These are phyloP conservation scores for Elongisporangium undulatum DNA, from an alignment of 352 stramenopile genomes.

Conservation along the genomic window DNA sequence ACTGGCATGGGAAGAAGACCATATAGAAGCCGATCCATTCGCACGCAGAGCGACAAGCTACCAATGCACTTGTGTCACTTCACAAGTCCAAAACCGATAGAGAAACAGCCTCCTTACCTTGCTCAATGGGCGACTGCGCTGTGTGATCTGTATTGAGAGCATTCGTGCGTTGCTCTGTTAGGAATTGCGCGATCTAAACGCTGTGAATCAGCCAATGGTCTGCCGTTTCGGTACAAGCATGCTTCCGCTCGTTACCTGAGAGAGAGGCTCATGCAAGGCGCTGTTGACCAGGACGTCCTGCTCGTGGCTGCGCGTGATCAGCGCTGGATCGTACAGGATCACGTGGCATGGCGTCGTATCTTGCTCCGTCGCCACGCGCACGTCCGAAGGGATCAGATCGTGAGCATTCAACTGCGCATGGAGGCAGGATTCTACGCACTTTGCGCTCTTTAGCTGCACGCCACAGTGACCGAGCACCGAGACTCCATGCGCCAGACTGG, in stretches of 20 bases:
- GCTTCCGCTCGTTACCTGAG: neutral
- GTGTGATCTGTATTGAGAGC: neutral
- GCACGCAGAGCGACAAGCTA: neutral
- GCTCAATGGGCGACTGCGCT: neutral
- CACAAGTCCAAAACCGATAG: neutral
- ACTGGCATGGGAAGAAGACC: slow-evolving; percentile 16
- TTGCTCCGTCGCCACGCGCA: neutral
- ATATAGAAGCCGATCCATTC: slow-evolving; percentile 17
- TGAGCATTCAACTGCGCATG: neutral
- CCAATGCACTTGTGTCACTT: neutral
- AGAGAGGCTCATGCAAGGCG: neutral
- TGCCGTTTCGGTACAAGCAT: neutral
- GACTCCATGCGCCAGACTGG: neutral
- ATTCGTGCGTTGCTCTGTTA: neutral
- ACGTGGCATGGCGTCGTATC: neutral
- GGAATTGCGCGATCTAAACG: neutral
- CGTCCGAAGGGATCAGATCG: neutral
- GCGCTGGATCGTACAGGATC: neutral
- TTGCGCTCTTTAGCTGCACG: neutral
- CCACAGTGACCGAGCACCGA: neutral
- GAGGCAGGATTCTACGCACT: neutral
- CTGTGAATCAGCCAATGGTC: neutral
- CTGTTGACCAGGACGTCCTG: neutral
- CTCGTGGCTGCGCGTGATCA: neutral
- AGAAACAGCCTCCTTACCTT: neutral